phyloP scores from a whole-genome alignment of 345 rosid species.

The Populus davidiana region DNA sequence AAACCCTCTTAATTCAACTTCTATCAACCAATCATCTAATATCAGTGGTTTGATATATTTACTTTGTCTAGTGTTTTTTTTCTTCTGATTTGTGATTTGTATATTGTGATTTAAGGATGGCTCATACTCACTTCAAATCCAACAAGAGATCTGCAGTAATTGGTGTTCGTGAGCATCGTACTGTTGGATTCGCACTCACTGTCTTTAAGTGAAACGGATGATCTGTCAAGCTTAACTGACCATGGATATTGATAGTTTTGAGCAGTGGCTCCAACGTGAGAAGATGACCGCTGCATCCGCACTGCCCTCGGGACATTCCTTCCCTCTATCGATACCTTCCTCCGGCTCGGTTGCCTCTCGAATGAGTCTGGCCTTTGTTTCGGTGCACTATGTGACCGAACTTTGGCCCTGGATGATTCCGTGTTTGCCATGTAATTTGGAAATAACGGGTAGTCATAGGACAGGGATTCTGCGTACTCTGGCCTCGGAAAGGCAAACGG shows the following conservation, averaged over 20 bases:
- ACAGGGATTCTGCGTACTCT: constrained; percentile 43
- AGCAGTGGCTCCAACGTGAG: constrained; percentile 57
- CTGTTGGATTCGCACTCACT: constrained; percentile 89
- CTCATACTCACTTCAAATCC: constrained; percentile 29
- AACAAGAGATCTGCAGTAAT: constrained; percentile 60
- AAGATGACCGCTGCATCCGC: constrained; percentile 89
- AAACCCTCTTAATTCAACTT: no score
- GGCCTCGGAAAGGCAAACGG: constrained; percentile 38
- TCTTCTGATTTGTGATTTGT: background rate
- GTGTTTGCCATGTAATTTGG: constrained; percentile 62
- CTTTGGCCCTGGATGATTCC: constrained; percentile 23
- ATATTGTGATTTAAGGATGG: background rate
- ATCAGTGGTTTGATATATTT: background rate
- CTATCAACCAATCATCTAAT: no score
- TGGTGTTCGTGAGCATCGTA: constrained; percentile 62
- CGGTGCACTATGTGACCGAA: constrained; percentile 25
- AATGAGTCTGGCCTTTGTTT: constrained; percentile 54
- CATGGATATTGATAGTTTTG: constrained; percentile 65
- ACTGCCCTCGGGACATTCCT: constrained; percentile 65
- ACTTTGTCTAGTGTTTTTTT: no score
- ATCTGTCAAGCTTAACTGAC: constrained; percentile 77
- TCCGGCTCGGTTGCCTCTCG: constrained; percentile 66
- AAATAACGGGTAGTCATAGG: constrained; percentile 39
- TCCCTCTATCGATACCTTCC: constrained; percentile 68
- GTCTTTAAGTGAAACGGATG: constrained; percentile 61